Evolutionary conservation across 345 rosid genomes (phyloP).

Genomic region (Firmiana major): DNA sequence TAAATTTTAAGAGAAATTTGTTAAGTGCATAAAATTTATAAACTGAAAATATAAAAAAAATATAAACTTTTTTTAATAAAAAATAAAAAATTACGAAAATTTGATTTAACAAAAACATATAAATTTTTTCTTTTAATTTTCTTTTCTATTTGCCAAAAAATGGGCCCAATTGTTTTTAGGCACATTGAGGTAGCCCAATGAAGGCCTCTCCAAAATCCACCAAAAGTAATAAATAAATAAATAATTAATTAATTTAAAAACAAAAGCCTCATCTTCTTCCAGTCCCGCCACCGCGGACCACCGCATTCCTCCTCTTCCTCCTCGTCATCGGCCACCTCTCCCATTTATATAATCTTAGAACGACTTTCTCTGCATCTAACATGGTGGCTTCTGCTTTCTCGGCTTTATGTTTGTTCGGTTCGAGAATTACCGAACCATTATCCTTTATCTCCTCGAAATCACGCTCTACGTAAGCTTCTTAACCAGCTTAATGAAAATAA

Average conservation of each 20-base stretch:
- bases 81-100: no score
- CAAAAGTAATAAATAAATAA: no score
- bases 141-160: background rate
- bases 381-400: conserved; percentile 19
- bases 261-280: background rate
- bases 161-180: background rate
- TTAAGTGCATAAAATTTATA: no score
- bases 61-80: no score
- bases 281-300: background rate
- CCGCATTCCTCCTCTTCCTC: background rate
- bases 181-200: background rate
- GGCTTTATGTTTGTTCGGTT: conserved; percentile 3
- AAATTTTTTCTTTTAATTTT: no score
- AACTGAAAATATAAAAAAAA: no score
- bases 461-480: conserved; percentile 12
- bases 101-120: no score
- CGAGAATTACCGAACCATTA: background rate
- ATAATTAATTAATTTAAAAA: no score
- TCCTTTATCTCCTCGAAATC: conserved; percentile 7
- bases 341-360: background rate
- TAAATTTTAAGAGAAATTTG: no score
- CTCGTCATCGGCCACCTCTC: background rate
- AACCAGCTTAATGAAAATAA: background rate
- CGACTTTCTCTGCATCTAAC: background rate
- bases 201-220: background rate